phyloP scores from a whole-genome alignment of 1,284 basidiomycete genomes.

The Ganoderma boninense region DNA sequence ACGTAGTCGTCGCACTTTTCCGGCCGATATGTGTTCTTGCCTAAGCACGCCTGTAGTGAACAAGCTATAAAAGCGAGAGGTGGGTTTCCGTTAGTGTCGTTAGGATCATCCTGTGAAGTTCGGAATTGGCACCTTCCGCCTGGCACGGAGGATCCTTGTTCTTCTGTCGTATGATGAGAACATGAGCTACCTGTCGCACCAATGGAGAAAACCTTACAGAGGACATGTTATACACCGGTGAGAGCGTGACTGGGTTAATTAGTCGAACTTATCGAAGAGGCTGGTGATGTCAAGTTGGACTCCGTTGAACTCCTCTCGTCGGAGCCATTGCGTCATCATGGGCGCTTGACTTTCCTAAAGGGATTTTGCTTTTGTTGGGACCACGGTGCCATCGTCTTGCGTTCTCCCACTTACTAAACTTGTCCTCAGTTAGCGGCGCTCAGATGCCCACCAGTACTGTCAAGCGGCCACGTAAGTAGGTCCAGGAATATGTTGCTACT shows the following conservation, averaged over 20 bases:
- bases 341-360: neutral
- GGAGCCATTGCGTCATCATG: neutral
- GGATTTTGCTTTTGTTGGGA: too few relatives aligned
- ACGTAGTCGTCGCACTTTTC: conserved; percentile 66
- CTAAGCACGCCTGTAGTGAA: conserved; percentile 66
- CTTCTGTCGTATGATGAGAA: neutral
- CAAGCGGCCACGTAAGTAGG: too few relatives aligned
- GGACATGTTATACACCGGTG: too few relatives aligned
- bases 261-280: too few relatives aligned
- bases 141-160: conserved; percentile 23
- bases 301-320: neutral
- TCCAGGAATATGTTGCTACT: too few relatives aligned
- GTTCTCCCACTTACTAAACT: too few relatives aligned
- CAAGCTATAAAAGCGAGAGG: conserved; percentile 54
- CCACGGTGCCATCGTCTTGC: too few relatives aligned
- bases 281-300: too few relatives aligned
- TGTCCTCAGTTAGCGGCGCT: too few relatives aligned
- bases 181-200: neutral
- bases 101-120: too few relatives aligned
- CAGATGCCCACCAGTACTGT: too few relatives aligned
- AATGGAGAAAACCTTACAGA: neutral
- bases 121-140: conserved; percentile 17
- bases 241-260: too few relatives aligned
- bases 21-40: conserved; percentile 68
- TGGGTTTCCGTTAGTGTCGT: neutral